Percentiles rank a stretch among this genome's conserved stretches.
Evolutionary conservation across 2,329 filamentous ascomycete genomes (phyloP).

Genomic region (Cordyceps cicadae): DNA sequence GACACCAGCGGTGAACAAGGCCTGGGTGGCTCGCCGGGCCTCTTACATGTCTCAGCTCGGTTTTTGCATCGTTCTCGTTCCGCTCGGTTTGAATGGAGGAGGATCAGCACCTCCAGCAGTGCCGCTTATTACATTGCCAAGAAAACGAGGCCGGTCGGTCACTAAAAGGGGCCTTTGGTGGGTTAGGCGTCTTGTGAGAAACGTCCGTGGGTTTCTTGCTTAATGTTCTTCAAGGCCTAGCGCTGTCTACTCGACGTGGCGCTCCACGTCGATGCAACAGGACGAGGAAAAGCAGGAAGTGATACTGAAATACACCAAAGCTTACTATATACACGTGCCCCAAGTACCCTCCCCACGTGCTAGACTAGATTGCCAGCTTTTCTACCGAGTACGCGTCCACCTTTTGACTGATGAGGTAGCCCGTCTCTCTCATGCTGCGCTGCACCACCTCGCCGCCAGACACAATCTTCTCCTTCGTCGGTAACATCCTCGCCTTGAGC

Average conservation of each 20-base stretch:
- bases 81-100: not conserved
- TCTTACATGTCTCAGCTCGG: not conserved
- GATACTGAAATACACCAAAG: not conserved
- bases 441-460: conserved; percentile 61
- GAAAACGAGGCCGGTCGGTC: no score
- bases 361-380: conserved; percentile 55
- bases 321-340: not conserved
- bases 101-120: not conserved
- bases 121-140: not conserved
- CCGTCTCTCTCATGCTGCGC: conserved; percentile 64
- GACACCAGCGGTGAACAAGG: not conserved
- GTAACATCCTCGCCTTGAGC: conserved; percentile 49
- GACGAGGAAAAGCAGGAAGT: not conserved
- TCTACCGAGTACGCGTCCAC: conserved; percentile 80
- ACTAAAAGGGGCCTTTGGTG: no score
- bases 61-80: not conserved
- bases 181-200: not conserved
- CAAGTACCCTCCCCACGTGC: not conserved
- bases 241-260: not conserved
- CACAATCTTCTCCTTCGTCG: conserved; percentile 51
- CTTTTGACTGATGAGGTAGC: conserved; percentile 68
- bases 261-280: not conserved
- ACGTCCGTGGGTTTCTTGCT: not conserved
- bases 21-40: not conserved
- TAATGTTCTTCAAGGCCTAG: not conserved